These are phyloP conservation scores for Candida railenensis DNA, from an alignment of 805 yeast species.

Conservation along the genomic window DNA sequence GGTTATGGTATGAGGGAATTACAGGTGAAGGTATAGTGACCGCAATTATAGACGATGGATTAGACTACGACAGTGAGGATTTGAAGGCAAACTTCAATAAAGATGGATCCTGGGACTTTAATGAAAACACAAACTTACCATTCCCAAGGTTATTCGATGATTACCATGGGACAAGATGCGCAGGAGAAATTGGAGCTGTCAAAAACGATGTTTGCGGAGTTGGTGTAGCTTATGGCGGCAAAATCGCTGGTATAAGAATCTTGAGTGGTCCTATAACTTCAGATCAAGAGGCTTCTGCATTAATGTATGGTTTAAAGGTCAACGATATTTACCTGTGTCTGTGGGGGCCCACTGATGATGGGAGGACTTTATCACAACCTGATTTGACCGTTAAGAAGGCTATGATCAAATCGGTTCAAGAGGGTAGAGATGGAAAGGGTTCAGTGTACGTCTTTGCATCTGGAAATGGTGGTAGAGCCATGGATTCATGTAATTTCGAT, in stretches of 20 bases:
- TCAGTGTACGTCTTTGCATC: conserved; percentile 92
- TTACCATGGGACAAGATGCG: conserved; percentile 95
- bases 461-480: conserved; percentile 84
- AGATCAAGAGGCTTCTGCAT: conserved; percentile 89
- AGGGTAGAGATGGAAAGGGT: conserved; percentile 81
- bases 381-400: conserved; percentile 76
- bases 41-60: conserved; percentile 92
- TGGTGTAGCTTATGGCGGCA: conserved; percentile 88
- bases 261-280: conserved; percentile 76
- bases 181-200: conserved; percentile 93
- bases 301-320: conserved; percentile 73
- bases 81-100: conserved; percentile 63
- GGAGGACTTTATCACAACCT: conserved; percentile 83
- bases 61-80: conserved; percentile 80
- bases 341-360: conserved; percentile 98
- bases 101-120: conserved; percentile 93
- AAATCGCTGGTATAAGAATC: conserved; percentile 88
- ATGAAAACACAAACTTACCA: conserved; percentile 72
- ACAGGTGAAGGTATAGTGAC: conserved; percentile 82
- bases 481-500: conserved; percentile 93
- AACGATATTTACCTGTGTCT: conserved; percentile 96
- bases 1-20: conserved; percentile 78
- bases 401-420: conserved; percentile 75
- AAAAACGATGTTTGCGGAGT: conserved; percentile 90
- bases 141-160: conserved; percentile 80